Conservation (phyloP, 108 stramenopile species). For the Stephanodiscus triporus region DNA sequence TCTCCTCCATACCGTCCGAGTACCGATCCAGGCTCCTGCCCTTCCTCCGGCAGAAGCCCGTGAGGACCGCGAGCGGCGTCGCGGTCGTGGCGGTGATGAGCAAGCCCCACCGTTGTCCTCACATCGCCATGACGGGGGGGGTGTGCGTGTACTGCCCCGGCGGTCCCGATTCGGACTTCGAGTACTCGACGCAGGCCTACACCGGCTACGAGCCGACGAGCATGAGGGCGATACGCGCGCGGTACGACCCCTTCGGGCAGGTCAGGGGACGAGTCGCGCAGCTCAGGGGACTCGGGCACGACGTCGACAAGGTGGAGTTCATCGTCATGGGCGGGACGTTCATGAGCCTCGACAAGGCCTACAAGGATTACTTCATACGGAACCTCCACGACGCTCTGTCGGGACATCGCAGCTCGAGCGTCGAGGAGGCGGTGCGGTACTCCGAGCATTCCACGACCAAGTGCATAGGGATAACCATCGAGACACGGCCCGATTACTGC, state of each 20-base stretch:
- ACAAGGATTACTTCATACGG: slow-evolving; percentile 95
- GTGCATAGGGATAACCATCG: slow-evolving; percentile 96
- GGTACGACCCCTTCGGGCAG: slow-evolving; percentile 94
- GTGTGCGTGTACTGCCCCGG: slow-evolving; percentile 98
- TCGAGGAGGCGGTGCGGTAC: slow-evolving; percentile 88
- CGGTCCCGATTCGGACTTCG: slow-evolving; percentile 95
- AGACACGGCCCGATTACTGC: slow-evolving; percentile 97
- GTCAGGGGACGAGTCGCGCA: slow-evolving; percentile 90
- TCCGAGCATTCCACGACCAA: slow-evolving; percentile 88
- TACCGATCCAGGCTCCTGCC: slow-evolving; percentile 84
- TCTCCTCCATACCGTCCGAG: slow-evolving; percentile 84
- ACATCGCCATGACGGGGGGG: slow-evolving; percentile 92
- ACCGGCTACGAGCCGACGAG: slow-evolving; percentile 96
- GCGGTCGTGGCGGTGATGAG: slow-evolving; percentile 96
- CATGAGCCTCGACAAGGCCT: slow-evolving; percentile 84
- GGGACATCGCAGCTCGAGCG: slow-evolving; percentile 81
- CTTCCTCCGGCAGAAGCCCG: slow-evolving; percentile 89
- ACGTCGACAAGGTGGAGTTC: slow-evolving; percentile 95
- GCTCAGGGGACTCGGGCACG: slow-evolving; percentile 87
- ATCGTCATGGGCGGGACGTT: slow-evolving; percentile 98
- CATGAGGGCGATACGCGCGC: slow-evolving; percentile 94
- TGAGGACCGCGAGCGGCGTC: slow-evolving; percentile 93
- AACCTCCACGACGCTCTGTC: slow-evolving; percentile 94
- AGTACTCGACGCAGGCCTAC: slow-evolving; percentile 96
- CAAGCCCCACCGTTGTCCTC: slow-evolving; percentile 97